Evolutionary conservation across 345 rosid species (phyloP).

Genomic region (Viola odorata): DNA sequence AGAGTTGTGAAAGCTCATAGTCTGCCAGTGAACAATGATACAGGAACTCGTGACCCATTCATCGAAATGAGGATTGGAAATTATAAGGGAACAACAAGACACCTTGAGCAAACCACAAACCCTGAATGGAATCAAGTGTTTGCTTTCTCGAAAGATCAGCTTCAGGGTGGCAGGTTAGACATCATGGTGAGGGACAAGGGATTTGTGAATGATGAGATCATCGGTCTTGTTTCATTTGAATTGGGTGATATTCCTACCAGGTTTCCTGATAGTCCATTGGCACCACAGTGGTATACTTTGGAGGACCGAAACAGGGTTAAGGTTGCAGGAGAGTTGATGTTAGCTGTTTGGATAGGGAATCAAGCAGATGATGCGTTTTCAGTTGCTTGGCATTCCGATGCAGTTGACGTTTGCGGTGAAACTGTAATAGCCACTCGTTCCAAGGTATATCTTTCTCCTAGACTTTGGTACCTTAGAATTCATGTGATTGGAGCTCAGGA

Average conservation of each 20-base stretch:
- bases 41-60: constrained; percentile 18
- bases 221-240: constrained; percentile 32
- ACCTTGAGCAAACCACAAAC: constrained; percentile 21
- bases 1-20: constrained; percentile 31
- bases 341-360: constrained; percentile 37
- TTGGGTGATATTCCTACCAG: constrained; percentile 30
- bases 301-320: constrained; percentile 28
- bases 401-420: constrained; percentile 5
- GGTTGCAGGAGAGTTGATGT: constrained; percentile 38
- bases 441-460: constrained; percentile 23
- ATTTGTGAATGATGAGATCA: constrained; percentile 11
- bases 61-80: constrained; percentile 31
- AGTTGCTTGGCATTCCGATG: constrained; percentile 26
- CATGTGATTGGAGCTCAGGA: constrained; percentile 46
- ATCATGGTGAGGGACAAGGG: constrained; percentile 29
- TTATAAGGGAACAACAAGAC: constrained; percentile 26
- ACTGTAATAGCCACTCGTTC: constrained; percentile 15
- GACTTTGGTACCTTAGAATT: constrained; percentile 41
- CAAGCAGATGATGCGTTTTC: constrained; percentile 43
- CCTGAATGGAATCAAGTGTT: constrained; percentile 40
- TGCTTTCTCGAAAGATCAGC: constrained; percentile 40
- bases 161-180: constrained; percentile 33
- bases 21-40: constrained; percentile 19
- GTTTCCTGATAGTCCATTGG: constrained; percentile 38
- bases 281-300: constrained; percentile 39